Evolutionary conservation across 2,329 filamentous ascomycete species (phyloP).

Genomic region (Phialophora verrucosa): DNA sequence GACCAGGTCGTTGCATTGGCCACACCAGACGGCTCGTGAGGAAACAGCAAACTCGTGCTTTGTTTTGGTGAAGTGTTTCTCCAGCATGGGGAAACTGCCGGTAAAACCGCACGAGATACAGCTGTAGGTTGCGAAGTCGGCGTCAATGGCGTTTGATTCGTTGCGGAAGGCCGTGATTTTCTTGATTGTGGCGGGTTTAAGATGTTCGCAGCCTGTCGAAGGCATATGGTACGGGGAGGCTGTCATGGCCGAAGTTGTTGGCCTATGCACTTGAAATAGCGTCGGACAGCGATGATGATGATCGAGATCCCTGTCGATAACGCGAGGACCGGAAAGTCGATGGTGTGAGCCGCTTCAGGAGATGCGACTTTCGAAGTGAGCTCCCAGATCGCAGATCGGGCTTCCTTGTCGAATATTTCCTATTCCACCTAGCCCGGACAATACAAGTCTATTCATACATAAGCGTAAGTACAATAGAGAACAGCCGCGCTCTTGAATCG

Average conservation of each 20-base stretch:
- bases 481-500: constrained; percentile 2
- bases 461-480: neutral
- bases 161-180: constrained; percentile 33
- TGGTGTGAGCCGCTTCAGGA: constrained; percentile 2
- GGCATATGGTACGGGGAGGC: constrained; percentile 33
- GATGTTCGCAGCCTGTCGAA: constrained; percentile 38
- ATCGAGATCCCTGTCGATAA: neutral
- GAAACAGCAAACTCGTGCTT: constrained; percentile 38
- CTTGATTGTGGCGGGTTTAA: constrained; percentile 31
- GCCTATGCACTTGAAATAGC: neutral
- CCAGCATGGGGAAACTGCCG: constrained; percentile 34
- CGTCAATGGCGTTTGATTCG: constrained; percentile 20
- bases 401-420: neutral
- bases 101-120: constrained; percentile 35
- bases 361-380: constrained; percentile 1
- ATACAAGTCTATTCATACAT: neutral
- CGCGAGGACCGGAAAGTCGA: neutral
- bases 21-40: constrained; percentile 37
- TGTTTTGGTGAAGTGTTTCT: constrained; percentile 36
- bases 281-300: neutral
- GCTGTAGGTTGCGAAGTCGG: constrained; percentile 37
- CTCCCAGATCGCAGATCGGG: too few relatives aligned
- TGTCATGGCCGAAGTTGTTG: constrained; percentile 15
- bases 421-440: neutral
- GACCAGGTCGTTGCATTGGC: constrained; percentile 36